Base-by-base conservation (phyloP, 1,139 yeast genomes). In the Arxiozyma bovina region DNA sequence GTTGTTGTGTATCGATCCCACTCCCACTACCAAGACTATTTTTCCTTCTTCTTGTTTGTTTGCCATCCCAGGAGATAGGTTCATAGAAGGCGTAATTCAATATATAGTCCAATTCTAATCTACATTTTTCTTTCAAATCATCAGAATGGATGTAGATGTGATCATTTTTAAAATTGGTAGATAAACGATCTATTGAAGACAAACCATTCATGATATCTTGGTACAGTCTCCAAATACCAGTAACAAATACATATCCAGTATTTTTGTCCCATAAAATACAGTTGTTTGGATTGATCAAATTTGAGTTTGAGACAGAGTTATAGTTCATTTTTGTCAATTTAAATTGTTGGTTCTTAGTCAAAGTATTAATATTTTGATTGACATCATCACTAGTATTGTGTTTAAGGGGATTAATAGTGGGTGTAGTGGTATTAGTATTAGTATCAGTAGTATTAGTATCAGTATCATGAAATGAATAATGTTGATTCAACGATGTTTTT, bases 251-350 rank as follows among this genome's bases (percentile, higher is more conserved):
- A 68, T 83, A 85, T 0, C 97, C 96, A 0, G 94, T 83, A 63
- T 79, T 81, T 66, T 85, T 84, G 68, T 88, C 96, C 97, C 97
- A 90, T 58, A 89, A 83, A 56, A 91, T 79, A 81, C 89, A 81
- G 60, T 81, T 79, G 56, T 69, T 59, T 44, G 48, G 65, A 50
- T 66, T 67, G 51, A 67, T 63, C 34, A 63, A 56, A 42, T 57
- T 59, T 41, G 54, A 54, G 20, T 58, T 54, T 34, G 57, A 54
- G 23, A 58, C 58, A 45, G 57, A 52, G 45, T 58, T 58, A 51
- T 64, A 61, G 52, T 62, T 62, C 47, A 63, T 49, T 54, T 65
- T 67, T 25, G 60, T 61, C 53, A 65, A 51, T 50, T 64, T 63
- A 57, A 64, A 65, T 58, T 66, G 68, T 58, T 67, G 70, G 54